A percentile compares a stretch with the other conserved stretches of the same genome.
Conservation (phyloP, 2,329 filamentous ascomycete species). For the Capronia coronata region DNA sequence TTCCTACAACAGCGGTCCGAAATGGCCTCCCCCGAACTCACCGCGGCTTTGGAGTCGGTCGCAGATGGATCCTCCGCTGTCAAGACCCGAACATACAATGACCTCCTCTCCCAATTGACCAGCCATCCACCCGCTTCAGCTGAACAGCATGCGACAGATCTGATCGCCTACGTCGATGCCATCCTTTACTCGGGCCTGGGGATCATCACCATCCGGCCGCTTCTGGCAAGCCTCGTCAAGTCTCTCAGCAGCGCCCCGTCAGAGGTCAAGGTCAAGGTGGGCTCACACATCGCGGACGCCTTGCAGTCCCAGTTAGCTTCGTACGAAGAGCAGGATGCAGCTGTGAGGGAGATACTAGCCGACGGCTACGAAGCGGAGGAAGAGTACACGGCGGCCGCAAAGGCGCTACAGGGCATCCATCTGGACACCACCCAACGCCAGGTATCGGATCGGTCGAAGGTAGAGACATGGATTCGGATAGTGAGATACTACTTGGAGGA, state of each 20-base stretch:
- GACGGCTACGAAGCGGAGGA: slow-evolving; percentile 76
- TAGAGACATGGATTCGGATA: slow-evolving; percentile 84
- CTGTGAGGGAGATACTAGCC: slow-evolving; percentile 72
- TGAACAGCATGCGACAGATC: slow-evolving; percentile 19
- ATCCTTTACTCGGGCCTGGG: slow-evolving; percentile 64
- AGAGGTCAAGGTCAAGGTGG: slow-evolving; percentile 67
- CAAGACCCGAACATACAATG: slow-evolving; percentile 52
- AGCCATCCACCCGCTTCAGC: slow-evolving; percentile 38
- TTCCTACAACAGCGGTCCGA: not conserved
- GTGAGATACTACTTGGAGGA: slow-evolving; percentile 91
- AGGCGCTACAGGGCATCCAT: slow-evolving; percentile 71
- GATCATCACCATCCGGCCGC: slow-evolving; percentile 66
- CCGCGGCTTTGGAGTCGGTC: slow-evolving; percentile 45
- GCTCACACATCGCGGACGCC: slow-evolving; percentile 62
- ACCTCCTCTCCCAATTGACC: slow-evolving; percentile 53
- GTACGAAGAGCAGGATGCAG: slow-evolving; percentile 77
- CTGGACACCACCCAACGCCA: slow-evolving; percentile 83
- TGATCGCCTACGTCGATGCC: slow-evolving; percentile 56
- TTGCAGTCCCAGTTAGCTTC: slow-evolving; percentile 63
- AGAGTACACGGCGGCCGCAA: slow-evolving; percentile 72
- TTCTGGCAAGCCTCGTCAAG: slow-evolving; percentile 65
- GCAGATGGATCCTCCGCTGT: slow-evolving; percentile 38
- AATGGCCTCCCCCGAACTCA: slow-evolving; percentile 49
- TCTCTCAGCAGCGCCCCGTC: slow-evolving; percentile 49
- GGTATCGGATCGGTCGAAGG: slow-evolving; percentile 74